Evolutionary conservation across 176 grass and related monocot species (phyloP).

Genomic region (Luzula sylvatica): DNA sequence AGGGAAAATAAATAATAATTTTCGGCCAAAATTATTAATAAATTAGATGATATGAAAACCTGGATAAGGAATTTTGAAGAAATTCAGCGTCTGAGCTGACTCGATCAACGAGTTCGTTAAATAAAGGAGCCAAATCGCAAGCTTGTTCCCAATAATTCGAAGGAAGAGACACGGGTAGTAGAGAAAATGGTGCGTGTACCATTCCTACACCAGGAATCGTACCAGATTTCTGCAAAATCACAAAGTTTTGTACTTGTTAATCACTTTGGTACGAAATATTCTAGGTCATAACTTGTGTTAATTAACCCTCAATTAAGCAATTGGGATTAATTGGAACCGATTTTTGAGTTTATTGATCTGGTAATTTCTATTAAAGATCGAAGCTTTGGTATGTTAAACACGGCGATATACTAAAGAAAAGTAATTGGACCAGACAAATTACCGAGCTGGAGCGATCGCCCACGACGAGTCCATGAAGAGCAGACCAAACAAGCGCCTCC

Average conservation of each 20-base stretch:
- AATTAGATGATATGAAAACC: conserved; percentile 21
- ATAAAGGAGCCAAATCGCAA: conserved; percentile 66
- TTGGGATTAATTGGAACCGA: background rate
- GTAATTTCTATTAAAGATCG: too few relatives aligned
- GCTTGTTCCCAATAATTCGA: conserved; percentile 53
- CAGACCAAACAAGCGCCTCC: conserved; percentile 43
- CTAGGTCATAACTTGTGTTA: background rate
- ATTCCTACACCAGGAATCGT: conserved; percentile 70
- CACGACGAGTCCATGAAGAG: conserved; percentile 54
- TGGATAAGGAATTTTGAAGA: conserved; percentile 71
- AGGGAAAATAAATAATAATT: background rate
- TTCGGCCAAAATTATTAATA: too few relatives aligned
- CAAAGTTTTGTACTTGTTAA: background rate
- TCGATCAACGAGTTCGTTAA: conserved; percentile 87
- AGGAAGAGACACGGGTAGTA: conserved; percentile 48
- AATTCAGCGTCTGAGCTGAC: conserved; percentile 83
- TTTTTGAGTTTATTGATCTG: too few relatives aligned
- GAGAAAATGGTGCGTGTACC: conserved; percentile 70
- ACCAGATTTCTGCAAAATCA: conserved; percentile 72
- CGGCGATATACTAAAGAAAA: background rate
- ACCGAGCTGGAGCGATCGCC: conserved; percentile 47
- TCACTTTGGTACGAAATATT: conserved; percentile 2
- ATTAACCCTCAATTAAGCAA: background rate
- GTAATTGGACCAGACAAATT: background rate
- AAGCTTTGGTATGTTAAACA: conserved; percentile 1